Conservation (phyloP, 2,329 filamentous ascomycete species). For the Phaeosphaeria sp. region DNA sequence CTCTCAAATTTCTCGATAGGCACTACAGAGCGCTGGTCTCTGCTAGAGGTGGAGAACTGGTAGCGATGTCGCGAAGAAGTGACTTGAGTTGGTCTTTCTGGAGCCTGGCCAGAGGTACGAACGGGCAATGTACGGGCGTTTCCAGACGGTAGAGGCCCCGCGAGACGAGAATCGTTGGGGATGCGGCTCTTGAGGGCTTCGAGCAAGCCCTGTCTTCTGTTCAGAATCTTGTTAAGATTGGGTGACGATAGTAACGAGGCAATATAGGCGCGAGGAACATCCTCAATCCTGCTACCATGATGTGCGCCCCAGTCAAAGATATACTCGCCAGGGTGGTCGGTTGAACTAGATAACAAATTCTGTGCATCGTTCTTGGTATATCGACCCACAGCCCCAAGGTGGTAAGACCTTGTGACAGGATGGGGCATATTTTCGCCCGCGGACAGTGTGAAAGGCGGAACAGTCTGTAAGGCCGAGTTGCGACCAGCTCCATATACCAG, state of each 20-base stretch:
- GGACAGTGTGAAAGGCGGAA: slow-evolving; percentile 8
- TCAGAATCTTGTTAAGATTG: not conserved
- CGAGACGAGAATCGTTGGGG: not conserved
- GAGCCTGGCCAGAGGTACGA: not conserved
- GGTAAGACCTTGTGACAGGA: slow-evolving; percentile 16
- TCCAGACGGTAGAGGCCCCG: not conserved
- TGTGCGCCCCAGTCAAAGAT: not conserved
- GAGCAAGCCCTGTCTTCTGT: not conserved
- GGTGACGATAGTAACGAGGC: not conserved
- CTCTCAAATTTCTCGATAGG: not conserved
- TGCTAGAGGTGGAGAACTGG: not conserved
- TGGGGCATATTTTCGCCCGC: slow-evolving; percentile 14
- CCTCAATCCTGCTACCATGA: not conserved
- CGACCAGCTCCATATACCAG: not conserved
- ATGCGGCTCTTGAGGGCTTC: not conserved
- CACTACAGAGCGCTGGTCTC: not conserved
- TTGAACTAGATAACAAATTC: not conserved
- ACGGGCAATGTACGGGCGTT: not conserved
- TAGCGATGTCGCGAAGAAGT: not conserved
- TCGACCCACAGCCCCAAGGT: slow-evolving; percentile 18
- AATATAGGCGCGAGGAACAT: not conserved
- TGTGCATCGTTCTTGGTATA: slow-evolving; percentile 4
- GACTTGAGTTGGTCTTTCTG: not conserved
- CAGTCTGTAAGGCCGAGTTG: not conserved
- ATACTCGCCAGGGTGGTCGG: not conserved